Conservation (phyloP, 768 basidiomycete species). For the Mycena maculata region DNA sequence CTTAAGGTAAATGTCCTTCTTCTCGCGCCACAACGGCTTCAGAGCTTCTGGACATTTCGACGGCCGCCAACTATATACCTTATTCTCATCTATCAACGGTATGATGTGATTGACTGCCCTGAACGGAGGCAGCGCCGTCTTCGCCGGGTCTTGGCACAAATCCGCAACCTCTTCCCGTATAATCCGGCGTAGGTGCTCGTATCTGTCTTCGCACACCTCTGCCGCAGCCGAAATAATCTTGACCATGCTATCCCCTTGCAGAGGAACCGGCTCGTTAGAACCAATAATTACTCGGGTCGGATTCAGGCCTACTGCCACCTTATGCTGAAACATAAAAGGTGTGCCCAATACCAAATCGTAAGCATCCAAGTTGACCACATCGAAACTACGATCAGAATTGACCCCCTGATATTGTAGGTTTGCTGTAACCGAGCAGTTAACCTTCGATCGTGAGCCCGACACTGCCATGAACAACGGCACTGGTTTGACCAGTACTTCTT, state of each 20-base stretch:
- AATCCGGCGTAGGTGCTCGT: slow-evolving; percentile 18
- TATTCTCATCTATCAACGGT: slow-evolving; percentile 44
- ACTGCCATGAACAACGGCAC: slow-evolving; percentile 47
- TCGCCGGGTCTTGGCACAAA: no score
- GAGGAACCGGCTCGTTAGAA: background rate
- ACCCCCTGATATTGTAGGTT: slow-evolving; percentile 43
- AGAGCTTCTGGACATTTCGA: slow-evolving; percentile 47
- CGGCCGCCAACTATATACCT: slow-evolving; percentile 44
- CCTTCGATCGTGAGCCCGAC: slow-evolving; percentile 43
- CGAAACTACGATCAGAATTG: slow-evolving; percentile 32
- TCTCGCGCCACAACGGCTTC: slow-evolving; percentile 40
- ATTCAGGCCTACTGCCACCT: slow-evolving; percentile 33
- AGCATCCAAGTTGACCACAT: slow-evolving; percentile 35
- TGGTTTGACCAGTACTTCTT: slow-evolving; percentile 41
- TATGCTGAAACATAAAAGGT: slow-evolving; percentile 40
- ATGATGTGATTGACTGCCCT: slow-evolving; percentile 49
- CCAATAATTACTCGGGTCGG: slow-evolving; percentile 33
- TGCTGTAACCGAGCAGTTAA: slow-evolving; percentile 38
- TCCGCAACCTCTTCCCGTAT: slow-evolving; percentile 27
- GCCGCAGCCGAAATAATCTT: slow-evolving; percentile 9
- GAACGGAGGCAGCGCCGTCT: slow-evolving; percentile 37
- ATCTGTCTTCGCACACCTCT: slow-evolving; percentile 20
- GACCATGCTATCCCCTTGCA: slow-evolving; percentile 27
- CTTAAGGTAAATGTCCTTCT: slow-evolving; percentile 43
- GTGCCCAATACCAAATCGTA: slow-evolving; percentile 39